Percentiles rank a stretch among this genome's conserved stretches.
phyloP scores from a whole-genome alignment of 1,284 basidiomycete species.

The Puccinia novopanici region DNA sequence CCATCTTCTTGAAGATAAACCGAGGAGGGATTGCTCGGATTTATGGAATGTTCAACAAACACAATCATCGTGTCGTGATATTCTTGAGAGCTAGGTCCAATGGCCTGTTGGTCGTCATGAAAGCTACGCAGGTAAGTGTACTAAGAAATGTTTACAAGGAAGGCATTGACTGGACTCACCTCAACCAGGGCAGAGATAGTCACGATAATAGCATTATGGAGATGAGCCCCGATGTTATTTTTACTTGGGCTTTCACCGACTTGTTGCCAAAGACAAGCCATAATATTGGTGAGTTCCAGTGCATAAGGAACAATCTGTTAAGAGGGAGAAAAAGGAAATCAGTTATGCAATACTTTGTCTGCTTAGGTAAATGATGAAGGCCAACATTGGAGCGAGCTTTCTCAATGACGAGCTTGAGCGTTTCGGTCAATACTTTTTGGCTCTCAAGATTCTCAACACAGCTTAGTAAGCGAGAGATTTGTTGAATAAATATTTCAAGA shows the following conservation, averaged over 20 bases:
- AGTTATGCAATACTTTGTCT: neutral
- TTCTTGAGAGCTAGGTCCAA: conserved; percentile 18
- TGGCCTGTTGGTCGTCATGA: conserved; percentile 12
- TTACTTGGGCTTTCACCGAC: conserved; percentile 46
- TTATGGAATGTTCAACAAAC: conserved; percentile 37
- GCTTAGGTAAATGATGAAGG: neutral
- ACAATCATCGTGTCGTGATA: conserved; percentile 32
- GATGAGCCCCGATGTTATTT: conserved; percentile 29
- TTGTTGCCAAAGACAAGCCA: conserved; percentile 45
- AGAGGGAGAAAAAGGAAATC: neutral
- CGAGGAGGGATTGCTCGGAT: conserved; percentile 33
- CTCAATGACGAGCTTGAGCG: conserved; percentile 31
- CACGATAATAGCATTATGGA: conserved; percentile 42
- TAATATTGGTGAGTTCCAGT: conserved; percentile 14
- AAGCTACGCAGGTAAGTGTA: neutral
- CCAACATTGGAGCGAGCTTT: conserved; percentile 34
- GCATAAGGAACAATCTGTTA: conserved; percentile 37
- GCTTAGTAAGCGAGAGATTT: conserved; percentile 35
- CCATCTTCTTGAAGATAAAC: conserved; percentile 44
- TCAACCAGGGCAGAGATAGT: conserved; percentile 42
- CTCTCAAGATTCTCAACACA: conserved; percentile 45
- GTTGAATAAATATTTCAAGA: conserved; percentile 27
- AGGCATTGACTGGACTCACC: neutral
- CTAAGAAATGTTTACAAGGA: neutral
- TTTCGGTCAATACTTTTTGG: conserved; percentile 44